Evolutionary conservation across 139 green algal species (phyloP), one percentile per base, ranked within the genome.

Genomic region (Deuterostichococcus epilithicus): DNA sequence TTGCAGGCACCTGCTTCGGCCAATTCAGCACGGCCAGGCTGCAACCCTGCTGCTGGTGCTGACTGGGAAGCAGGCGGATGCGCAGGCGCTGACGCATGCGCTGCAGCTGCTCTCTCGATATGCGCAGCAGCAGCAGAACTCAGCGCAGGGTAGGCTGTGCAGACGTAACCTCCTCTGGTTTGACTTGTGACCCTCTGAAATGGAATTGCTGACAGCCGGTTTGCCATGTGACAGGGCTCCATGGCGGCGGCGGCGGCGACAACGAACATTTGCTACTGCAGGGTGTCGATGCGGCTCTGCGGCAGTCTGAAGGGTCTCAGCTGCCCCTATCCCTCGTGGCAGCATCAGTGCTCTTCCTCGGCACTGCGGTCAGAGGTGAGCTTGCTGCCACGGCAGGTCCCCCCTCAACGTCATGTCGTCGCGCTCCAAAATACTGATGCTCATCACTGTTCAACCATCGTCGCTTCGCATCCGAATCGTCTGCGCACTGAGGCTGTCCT

Each of bases 61-160:
- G 3, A 13, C 26, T 5, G 18, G 28, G 52, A 13, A 63, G 13
- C 52, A 63, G 18, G 18, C 10, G n/a, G n/a, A n/a, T n/a, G n/a
- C 28, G 52, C 52, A 63, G 3, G 18, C 52, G 52, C 10, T 28
- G 52, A 25, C 18, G 5, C 47, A 70, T 15, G 68, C 47, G 2
- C 47, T 80, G 28, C 30, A 60, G 18, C 36, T 80, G 52, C 52
- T 80, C 28, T n/a, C 76, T 5, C 68, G 76, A 5, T 80, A 58
- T 47, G 76, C 47, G 0, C 26, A 39, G 52, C 68, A 76, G 76
- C 76, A 74, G 35, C 25, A 30, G 3, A 25, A 70, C n/a, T 13
- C 33, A 13, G 30, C 32, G 44, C 69, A 81, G 76, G 76, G 52
- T 22, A 63, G 68, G 68, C 22, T 73, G n/a, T n/a, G n/a, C n/a